phyloP scores from a whole-genome alignment of 768 basidiomycete species.

The Termitomyces heimii region DNA sequence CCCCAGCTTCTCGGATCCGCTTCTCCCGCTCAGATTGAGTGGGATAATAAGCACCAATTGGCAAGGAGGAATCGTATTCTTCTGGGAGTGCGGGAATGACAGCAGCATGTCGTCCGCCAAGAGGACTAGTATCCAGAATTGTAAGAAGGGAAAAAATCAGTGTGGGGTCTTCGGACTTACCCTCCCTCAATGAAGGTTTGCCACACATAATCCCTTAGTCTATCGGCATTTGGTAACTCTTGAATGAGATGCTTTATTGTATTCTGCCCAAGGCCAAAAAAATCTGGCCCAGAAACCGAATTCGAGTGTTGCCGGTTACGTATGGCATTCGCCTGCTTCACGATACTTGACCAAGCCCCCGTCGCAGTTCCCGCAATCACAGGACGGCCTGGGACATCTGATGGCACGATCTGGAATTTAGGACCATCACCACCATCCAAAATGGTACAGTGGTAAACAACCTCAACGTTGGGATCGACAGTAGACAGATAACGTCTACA shows the following conservation, averaged over 20 bases:
- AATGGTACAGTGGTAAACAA: constrained; percentile 78
- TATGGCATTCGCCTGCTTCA: constrained; percentile 76
- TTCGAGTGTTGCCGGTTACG: constrained; percentile 81
- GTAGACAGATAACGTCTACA: constrained; percentile 75
- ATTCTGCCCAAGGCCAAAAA: constrained; percentile 83
- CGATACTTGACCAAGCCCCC: constrained; percentile 81
- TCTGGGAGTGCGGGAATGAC: constrained; percentile 79
- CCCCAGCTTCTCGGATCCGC: constrained; percentile 20
- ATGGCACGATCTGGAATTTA: constrained; percentile 78
- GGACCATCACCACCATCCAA: constrained; percentile 82
- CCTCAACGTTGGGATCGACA: constrained; percentile 56
- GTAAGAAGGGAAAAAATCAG: constrained; percentile 2
- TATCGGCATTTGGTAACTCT: constrained; percentile 68
- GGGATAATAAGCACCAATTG: constrained; percentile 42
- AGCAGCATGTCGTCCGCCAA: constrained; percentile 78
- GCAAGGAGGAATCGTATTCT: constrained; percentile 51
- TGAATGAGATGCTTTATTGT: constrained; percentile 90
- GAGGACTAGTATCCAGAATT: constrained; percentile 38
- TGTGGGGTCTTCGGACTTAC: constrained; percentile 38
- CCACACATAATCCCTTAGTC: constrained; percentile 78
- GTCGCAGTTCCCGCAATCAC: constrained; percentile 85
- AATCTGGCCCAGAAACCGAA: constrained; percentile 84
- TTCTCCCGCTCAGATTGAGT: constrained; percentile 23
- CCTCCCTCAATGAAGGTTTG: constrained; percentile 84
- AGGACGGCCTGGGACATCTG: constrained; percentile 63